A percentile compares a stretch with the other conserved stretches of the same genome.
phyloP scores from a whole-genome alignment of 805 yeast genomes.

The Spathaspora girioi region DNA sequence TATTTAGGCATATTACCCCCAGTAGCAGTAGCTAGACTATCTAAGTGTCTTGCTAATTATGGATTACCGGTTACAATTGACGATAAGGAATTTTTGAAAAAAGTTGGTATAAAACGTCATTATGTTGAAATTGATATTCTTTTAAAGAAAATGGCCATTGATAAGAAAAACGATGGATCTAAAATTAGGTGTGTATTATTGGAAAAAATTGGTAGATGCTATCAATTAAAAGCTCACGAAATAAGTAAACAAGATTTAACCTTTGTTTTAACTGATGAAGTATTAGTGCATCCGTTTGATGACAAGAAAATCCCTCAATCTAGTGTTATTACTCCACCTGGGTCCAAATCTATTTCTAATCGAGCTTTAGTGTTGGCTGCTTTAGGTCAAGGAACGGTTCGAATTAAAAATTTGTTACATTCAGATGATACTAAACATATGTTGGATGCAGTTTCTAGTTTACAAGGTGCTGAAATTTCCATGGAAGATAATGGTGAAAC shows the following conservation, averaged over 20 bases:
- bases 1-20: conserved; percentile 86
- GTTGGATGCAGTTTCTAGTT: conserved; percentile 77
- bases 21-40: conserved; percentile 86
- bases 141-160: conserved; percentile 85
- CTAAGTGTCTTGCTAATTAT: conserved; percentile 80
- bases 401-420: conserved; percentile 80
- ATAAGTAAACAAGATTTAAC: conserved; percentile 79
- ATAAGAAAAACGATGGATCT: conserved; percentile 93
- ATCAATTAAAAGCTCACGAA: conserved; percentile 81
- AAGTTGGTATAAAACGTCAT: conserved; percentile 58
- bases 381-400: conserved; percentile 80
- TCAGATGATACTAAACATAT: conserved; percentile 96
- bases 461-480: conserved; percentile 77
- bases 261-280: conserved; percentile 79
- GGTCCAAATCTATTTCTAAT: conserved; percentile 95
- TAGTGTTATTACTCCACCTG: conserved; percentile 76
- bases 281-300: conserved; percentile 58
- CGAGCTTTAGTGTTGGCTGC: conserved; percentile 93
- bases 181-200: conserved; percentile 83
- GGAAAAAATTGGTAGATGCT: conserved; percentile 82
- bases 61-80: conserved; percentile 78
- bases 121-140: conserved; percentile 73
- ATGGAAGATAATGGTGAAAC: conserved; percentile 92
- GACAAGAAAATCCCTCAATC: conserved; percentile 29
- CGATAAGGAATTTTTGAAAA: conserved; percentile 63